Base-by-base conservation (phyloP, 2,329 filamentous ascomycete genomes). In the Metarhizium rileyi region DNA sequence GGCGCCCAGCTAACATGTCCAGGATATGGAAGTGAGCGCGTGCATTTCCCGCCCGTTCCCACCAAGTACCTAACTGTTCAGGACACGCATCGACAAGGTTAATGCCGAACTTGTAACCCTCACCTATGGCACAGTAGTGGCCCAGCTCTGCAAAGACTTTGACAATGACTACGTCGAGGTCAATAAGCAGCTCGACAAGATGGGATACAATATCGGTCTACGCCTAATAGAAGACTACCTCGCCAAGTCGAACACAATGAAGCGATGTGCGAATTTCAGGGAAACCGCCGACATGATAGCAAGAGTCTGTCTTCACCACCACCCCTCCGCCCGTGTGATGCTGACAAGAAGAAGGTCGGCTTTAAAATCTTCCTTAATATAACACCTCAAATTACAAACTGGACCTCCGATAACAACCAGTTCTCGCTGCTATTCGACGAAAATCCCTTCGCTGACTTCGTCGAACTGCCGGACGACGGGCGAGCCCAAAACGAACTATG, bases 341-440 rank as follows among this genome's bases (percentile, higher is more conserved):
- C 60, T 63, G 50, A 65, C 53, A 26, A 50, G 27, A 46, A 40
- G 10, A 56, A 96, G 87, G 86, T 98, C 56, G 93, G 93, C 50
- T 98, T 98, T 74, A 97, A 98, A 72, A 95, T 98, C 57, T 98
- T 98, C 67, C 80, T 98, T 53, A 98, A 98, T 63, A 90, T 96
- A 59, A 94, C 90, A 4, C 93, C 93, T 0, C 86, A 84, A 7
- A 84, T 97, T 55, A 89, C 90, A 44, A 96, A 95, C 65, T 98
- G 93, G 93, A 93, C 90, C 22, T 87, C 80, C 65, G 93, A 98
- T 69, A 93, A 84, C 71, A 96, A 95, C 66, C 89, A 95, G 58
- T 98, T 98, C 71, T 96, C 90, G 0, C 75, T 98, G 12, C 80
- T 96, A 16, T 95, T 98, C 58, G 93, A 98, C 57, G 93, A 98